Percentiles rank a stretch among this genome's conserved stretches.
phyloP scores from a whole-genome alignment of 345 rosid species.

The Fremontodendron californicum region DNA sequence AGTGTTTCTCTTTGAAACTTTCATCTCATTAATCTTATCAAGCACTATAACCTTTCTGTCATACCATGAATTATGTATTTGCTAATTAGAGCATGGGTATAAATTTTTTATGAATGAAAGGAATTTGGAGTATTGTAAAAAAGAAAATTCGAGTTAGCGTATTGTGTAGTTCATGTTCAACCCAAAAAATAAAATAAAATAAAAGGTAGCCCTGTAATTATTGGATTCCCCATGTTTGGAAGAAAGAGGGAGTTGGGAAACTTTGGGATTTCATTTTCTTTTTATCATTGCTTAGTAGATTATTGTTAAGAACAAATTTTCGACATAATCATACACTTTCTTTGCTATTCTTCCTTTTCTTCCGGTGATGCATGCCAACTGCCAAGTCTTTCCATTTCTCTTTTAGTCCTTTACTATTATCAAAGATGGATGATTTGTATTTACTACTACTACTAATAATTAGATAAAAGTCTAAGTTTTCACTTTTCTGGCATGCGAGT shows the following conservation, averaged over 20 bases:
- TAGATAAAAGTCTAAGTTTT: neutral
- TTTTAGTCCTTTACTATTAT: neutral
- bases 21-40: neutral
- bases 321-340: slow-evolving; percentile 19
- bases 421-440: neutral
- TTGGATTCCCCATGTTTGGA: slow-evolving; percentile 15
- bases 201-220: neutral
- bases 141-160: no score
- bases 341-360: neutral
- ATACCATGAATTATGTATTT: neutral
- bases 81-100: no score
- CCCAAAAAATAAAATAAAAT: neutral
- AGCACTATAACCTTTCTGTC: neutral
- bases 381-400: neutral
- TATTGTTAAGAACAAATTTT: neutral
- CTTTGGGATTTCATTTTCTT: neutral
- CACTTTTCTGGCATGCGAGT: slow-evolving; percentile 26
- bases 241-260: neutral
- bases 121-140: neutral
- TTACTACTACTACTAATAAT: neutral
- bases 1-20: neutral
- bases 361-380: no score
- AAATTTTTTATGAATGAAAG: no score
- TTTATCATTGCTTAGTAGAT: slow-evolving; percentile 1
- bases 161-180: neutral